Percentiles rank a stretch among this genome's conserved stretches.
phyloP scores from a whole-genome alignment of 805 yeast genomes.

The Teunomyces stri region DNA sequence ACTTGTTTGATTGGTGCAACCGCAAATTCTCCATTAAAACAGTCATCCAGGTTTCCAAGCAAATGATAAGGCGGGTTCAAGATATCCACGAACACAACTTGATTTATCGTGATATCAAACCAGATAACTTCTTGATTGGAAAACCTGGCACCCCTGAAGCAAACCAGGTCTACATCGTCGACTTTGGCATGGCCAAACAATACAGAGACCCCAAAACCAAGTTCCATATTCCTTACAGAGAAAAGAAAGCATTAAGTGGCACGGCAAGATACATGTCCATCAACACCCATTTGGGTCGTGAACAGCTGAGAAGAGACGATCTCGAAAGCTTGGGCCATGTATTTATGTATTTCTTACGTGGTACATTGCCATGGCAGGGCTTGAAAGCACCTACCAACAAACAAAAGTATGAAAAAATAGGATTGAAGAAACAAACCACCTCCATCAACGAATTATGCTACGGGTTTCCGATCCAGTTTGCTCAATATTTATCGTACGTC shows the following conservation, averaged over 20 bases:
- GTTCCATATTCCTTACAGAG: conserved; percentile 94
- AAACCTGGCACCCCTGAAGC: conserved; percentile 82
- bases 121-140: conserved; percentile 94
- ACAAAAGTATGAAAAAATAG: conserved; percentile 95
- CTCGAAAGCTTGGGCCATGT: conserved; percentile 96
- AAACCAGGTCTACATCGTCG: conserved; percentile 84
- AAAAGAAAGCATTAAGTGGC: conserved; percentile 92
- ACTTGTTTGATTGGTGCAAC: conserved; percentile 97
- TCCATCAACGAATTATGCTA: conserved; percentile 81
- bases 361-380: conserved; percentile 98
- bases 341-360: conserved; percentile 89
- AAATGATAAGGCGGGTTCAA: conserved; percentile 87
- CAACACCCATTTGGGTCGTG: conserved; percentile 95
- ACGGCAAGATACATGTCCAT: conserved; percentile 99
- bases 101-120: conserved; percentile 95
- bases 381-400: conserved; percentile 96
- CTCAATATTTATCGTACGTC: conserved; percentile 84
- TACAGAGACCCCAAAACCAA: conserved; percentile 96
- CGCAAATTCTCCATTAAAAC: conserved; percentile 85
- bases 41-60: conserved; percentile 89
- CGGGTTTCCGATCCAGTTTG: conserved; percentile 90
- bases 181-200: conserved; percentile 98
- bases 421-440: conserved; percentile 91
- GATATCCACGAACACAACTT: conserved; percentile 85
- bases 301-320: conserved; percentile 95